Evolutionary conservation across 1,284 basidiomycete genomes (phyloP).

Genomic region (Wallemia ichthyophaga): DNA sequence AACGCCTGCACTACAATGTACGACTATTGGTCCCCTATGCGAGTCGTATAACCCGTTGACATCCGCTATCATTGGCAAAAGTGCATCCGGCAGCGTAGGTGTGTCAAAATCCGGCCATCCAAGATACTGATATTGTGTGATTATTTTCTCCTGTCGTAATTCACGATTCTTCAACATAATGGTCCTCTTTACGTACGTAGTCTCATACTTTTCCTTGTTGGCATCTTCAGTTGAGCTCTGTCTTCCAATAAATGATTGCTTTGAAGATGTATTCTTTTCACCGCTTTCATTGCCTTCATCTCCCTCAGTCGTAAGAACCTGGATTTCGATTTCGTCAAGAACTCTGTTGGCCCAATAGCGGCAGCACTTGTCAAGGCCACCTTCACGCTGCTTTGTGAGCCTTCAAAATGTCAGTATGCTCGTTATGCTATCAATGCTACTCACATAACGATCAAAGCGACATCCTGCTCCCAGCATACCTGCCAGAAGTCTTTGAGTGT

Average conservation of each 20-base stretch:
- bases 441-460: constrained; percentile 31
- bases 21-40: constrained; percentile 5
- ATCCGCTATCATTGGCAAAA: constrained; percentile 35
- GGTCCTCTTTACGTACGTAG: neutral
- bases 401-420: constrained; percentile 21
- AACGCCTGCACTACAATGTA: constrained; percentile 69
- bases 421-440: constrained; percentile 14
- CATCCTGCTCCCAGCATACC: constrained; percentile 24
- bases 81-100: constrained; percentile 40
- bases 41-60: constrained; percentile 18
- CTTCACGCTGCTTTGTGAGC: constrained; percentile 77
- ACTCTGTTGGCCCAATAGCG: constrained; percentile 39
- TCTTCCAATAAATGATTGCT: neutral
- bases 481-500: constrained; percentile 89
- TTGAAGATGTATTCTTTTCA: neutral
- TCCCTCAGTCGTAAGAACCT: neutral
- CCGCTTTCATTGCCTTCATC: neutral
- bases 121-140: constrained; percentile 60
- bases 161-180: neutral
- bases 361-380: constrained; percentile 63
- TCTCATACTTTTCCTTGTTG: neutral
- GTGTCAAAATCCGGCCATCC: constrained; percentile 87
- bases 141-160: constrained; percentile 7
- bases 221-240: neutral
- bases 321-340: neutral